Base-by-base conservation (phyloP, 2,329 filamentous ascomycete genomes). In the Aspergillus piperis region DNA sequence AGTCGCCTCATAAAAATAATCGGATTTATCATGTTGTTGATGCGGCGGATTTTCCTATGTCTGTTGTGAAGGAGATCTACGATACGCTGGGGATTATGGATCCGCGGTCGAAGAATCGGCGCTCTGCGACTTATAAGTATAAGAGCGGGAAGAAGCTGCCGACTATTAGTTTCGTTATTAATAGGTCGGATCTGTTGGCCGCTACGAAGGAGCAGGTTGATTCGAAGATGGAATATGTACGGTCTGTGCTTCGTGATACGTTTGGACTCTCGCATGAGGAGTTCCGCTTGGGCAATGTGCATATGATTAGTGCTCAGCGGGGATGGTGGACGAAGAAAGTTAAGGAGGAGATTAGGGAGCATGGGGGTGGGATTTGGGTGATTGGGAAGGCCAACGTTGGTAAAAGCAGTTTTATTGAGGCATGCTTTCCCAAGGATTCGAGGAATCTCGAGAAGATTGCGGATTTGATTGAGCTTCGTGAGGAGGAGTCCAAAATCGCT, bases 301-400 rank as follows among this genome's bases (percentile, higher is more conserved):
- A 85, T 64, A 92, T 92, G 71, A 92, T 99, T 44, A 97, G 93
- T 70, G 87, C 94, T 8, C 90, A 90, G 71, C 83, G 91, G 60
- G 85, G 85, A 8, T 99, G 96, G 95, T 97, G 94, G 91, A 96
- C 93, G 0, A 90, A 85, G 66, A 82, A 90, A 53, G 79, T 99
- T 58, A 96, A 91, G 74, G 88, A 96, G 67, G 89, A 93, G 51
- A 92, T 99, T 50, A 93, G 88, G 84, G 79, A 87, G 47, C 86
- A 91, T 52, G 92, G 92, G 3, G 94, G 94, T 4, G 95, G 88
- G 15, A 89, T 90, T 15, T 99, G 95, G 94, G 88, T 99, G 82
- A 90, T 99, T 2, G 95, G 95, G n/a, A 98, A 96, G 76, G 92
- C 92, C 64, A 99, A 99, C 71, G 96, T 98, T 2, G 96, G 95